Evolutionary conservation across 768 basidiomycete species (phyloP).

Genomic region (Leccinum rimulosum): DNA sequence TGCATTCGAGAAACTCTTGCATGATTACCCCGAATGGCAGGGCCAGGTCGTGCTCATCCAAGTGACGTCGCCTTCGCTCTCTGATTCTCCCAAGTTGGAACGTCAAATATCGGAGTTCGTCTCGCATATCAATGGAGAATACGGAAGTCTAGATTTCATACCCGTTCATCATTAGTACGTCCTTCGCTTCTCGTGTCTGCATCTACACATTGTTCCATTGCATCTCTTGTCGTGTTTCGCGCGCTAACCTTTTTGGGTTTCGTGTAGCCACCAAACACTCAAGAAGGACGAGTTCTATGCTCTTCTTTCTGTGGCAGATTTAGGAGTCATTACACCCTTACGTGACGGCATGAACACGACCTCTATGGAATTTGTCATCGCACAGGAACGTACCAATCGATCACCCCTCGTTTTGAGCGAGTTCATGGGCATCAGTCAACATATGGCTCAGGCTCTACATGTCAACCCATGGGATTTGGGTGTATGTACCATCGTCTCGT

Average conservation of each 20-base stretch:
- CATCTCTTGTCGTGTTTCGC: background rate
- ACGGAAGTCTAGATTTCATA: slow-evolving; percentile 90
- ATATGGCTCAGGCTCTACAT: slow-evolving; percentile 84
- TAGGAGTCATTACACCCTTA: slow-evolving; percentile 92
- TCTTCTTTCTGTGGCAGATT: slow-evolving; percentile 86
- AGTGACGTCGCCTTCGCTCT: slow-evolving; percentile 90
- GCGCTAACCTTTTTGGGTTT: background rate
- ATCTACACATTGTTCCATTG: background rate
- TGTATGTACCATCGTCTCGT: slow-evolving; percentile 40
- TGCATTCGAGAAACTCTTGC: slow-evolving; percentile 91
- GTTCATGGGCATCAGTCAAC: slow-evolving; percentile 95
- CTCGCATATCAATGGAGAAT: slow-evolving; percentile 93
- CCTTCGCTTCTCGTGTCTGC: background rate
- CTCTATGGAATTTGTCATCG: slow-evolving; percentile 96
- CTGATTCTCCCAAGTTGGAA: slow-evolving; percentile 92
- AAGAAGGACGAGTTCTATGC: slow-evolving; percentile 99
- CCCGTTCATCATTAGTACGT: slow-evolving; percentile 97
- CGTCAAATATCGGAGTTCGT: slow-evolving; percentile 92
- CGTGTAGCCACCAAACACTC: slow-evolving; percentile 84
- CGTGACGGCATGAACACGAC: slow-evolving; percentile 99
- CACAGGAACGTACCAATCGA: slow-evolving; percentile 81
- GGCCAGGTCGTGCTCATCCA: slow-evolving; percentile 80
- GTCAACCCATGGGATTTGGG: slow-evolving; percentile 97
- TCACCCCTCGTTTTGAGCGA: slow-evolving; percentile 90
- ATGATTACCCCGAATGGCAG: slow-evolving; percentile 94